Conservation (phyloP, 1,284 basidiomycete species). For the Cystobasidium sp. region DNA sequence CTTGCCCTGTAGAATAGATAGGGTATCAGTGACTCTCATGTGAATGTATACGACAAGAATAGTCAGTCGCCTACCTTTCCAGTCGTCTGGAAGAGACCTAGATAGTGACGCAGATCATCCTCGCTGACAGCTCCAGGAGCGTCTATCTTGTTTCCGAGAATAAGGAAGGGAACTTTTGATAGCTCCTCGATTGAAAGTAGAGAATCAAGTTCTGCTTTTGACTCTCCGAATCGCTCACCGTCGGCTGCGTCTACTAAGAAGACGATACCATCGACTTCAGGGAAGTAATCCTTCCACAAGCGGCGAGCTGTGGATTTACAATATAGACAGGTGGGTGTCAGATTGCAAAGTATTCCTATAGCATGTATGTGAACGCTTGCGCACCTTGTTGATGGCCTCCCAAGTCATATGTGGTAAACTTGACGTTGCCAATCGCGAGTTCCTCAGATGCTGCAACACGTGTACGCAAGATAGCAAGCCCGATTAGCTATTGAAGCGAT, state of each 20-base stretch:
- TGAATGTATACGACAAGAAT: background rate
- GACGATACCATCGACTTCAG: conserved; percentile 97
- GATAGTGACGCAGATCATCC: conserved; percentile 92
- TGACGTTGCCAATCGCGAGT: conserved; percentile 96
- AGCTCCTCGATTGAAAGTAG: conserved; percentile 93
- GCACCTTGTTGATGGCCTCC: conserved; percentile 95
- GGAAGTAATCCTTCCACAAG: conserved; percentile 99
- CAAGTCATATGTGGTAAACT: conserved; percentile 98
- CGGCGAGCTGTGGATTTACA: conserved; percentile 72
- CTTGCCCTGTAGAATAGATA: conserved; percentile 72
- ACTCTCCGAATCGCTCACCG: conserved; percentile 92
- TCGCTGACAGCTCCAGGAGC: conserved; percentile 96
- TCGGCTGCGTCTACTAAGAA: conserved; percentile 98
- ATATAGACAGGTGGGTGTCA: conserved; percentile 2
- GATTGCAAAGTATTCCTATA: background rate
- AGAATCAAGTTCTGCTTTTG: conserved; percentile 94
- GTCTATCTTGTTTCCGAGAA: conserved; percentile 99
- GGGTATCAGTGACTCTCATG: background rate
- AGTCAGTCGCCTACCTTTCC: conserved; percentile 73
- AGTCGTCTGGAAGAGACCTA: conserved; percentile 97
- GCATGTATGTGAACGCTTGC: conserved; percentile 50
- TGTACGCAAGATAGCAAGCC: background rate
- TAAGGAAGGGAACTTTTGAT: conserved; percentile 94
- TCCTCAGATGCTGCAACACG: conserved; percentile 84
- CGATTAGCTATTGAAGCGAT: background rate